Base-by-base conservation (phyloP, 352 stramenopile genomes). In the Globisporangium echinulatum region DNA sequence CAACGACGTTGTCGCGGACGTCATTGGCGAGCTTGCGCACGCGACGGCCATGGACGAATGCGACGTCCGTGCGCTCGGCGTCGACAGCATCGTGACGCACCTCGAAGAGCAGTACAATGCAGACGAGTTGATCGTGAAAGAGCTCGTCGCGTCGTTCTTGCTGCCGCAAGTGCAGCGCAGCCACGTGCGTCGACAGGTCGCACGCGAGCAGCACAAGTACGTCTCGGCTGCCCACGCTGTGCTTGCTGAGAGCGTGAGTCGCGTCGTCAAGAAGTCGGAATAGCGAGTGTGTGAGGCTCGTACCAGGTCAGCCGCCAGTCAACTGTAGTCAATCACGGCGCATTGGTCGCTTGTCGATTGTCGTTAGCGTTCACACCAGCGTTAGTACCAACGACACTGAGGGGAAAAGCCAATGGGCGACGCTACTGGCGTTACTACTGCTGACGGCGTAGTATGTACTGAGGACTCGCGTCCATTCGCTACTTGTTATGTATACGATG, bases 101-200 rank as follows among this genome's bases (percentile, higher is more conserved):
- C 67, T 93, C 8, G 85, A 93, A 51, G 59, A 61, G 10, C 44
- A 58, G 5, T 43, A 69, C 52, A 77, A 90, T 53, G 61, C 64
- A 7, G 82, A 92, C 52, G 72, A 82, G 44, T 66, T 67, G 5
- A 61, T 96, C 14, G 85, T 93, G 50, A 80, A 87, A 52, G 82
- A 92, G 40, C 71, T 96, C 3, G 81, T 96, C 9, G 79, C 81
- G 44, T 92, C 78, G 42, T 90, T 94, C 58, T 63, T 96, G 52
- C 63, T 96, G 17, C 86, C 86, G 2, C 75, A 90, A 25, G 85
- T 94, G 10, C 76, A 90, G 58, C 73, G 83, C 11, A 75, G 85
- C 58, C 62, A 77, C 37, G 77, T 90, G 52, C 71, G 79, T 14
- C 61, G 74, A 38, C 77, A 90, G 63, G 70, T 89, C 9, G 63